Conservation (phyloP, 2,329 filamentous ascomycete genomes). For the Apiospora malaysiana region DNA sequence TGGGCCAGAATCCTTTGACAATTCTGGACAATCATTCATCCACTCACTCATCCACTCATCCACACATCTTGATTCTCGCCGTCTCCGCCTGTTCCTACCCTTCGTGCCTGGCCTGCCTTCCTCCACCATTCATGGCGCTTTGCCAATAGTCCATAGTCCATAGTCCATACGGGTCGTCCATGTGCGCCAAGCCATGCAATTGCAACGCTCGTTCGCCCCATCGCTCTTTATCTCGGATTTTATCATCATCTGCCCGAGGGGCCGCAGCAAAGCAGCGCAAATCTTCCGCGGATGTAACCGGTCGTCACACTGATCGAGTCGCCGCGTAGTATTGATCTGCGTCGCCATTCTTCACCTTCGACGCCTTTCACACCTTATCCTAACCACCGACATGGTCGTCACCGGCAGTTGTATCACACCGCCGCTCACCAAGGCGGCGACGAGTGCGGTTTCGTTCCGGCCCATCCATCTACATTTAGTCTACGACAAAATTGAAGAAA, state of each 20-base stretch:
- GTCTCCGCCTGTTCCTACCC: background rate
- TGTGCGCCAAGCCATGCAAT: background rate
- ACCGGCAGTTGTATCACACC: background rate
- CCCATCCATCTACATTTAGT: no score
- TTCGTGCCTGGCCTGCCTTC: no score
- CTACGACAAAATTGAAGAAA: no score
- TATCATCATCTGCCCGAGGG: background rate
- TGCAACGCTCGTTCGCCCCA: background rate
- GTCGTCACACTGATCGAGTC: background rate
- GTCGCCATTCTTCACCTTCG: background rate
- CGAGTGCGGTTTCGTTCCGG: no score
- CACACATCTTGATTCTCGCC: no score
- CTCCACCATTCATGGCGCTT: background rate
- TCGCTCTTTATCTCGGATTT: background rate
- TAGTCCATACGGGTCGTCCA: no score
- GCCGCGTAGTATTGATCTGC: background rate
- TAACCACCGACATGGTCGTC: background rate
- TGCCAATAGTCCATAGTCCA: background rate
- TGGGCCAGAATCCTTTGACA: background rate
- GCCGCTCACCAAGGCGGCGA: background rate
- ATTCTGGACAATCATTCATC: no score
- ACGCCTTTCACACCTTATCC: background rate
- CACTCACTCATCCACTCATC: background rate
- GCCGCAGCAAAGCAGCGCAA: background rate
- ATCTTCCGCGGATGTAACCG: background rate